These are phyloP conservation scores for Collybia nuda DNA, from an alignment of 768 basidiomycete genomes.

Conservation along the genomic window DNA sequence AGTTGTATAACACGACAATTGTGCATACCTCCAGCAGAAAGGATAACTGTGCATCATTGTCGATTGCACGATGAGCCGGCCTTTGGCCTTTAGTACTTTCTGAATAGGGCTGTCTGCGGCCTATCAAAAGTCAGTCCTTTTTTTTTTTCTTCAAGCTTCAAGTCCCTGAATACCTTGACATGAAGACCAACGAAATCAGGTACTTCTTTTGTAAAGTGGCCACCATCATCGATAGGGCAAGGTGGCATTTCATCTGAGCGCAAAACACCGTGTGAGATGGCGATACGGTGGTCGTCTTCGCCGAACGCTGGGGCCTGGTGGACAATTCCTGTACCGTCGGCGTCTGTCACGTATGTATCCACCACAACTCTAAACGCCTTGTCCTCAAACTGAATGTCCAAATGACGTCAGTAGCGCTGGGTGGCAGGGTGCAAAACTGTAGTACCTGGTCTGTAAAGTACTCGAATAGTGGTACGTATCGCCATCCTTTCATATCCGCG, in stretches of 20 bases:
- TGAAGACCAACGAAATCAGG: conserved; percentile 85
- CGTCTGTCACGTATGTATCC: conserved; percentile 92
- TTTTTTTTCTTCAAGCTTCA: neutral
- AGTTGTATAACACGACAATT: conserved; percentile 87
- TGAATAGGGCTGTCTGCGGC: conserved; percentile 94
- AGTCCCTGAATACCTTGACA: conserved; percentile 67
- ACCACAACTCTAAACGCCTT: conserved; percentile 86
- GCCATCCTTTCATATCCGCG: conserved; percentile 92
- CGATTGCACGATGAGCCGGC: conserved; percentile 84
- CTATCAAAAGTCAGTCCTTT: conserved; percentile 35
- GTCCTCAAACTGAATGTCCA: conserved; percentile 70
- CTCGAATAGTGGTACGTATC: conserved; percentile 92
- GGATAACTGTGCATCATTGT: conserved; percentile 92
- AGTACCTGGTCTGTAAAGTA: conserved; percentile 92
- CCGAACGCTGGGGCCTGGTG: conserved; percentile 99
- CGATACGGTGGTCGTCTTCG: conserved; percentile 97
- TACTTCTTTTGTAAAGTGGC: conserved; percentile 86
- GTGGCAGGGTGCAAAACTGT: neutral
- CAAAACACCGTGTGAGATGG: conserved; percentile 82
- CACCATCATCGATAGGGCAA: conserved; percentile 90
- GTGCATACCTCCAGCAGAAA: conserved; percentile 88
- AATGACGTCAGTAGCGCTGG: too few relatives aligned
- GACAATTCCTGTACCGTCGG: conserved; percentile 96
- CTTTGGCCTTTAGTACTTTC: conserved; percentile 84
- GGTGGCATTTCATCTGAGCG: conserved; percentile 90